These are phyloP conservation scores for Plasmodium malariae DNA, from an alignment of 169 alveolate genomes.

Conservation along the genomic window DNA sequence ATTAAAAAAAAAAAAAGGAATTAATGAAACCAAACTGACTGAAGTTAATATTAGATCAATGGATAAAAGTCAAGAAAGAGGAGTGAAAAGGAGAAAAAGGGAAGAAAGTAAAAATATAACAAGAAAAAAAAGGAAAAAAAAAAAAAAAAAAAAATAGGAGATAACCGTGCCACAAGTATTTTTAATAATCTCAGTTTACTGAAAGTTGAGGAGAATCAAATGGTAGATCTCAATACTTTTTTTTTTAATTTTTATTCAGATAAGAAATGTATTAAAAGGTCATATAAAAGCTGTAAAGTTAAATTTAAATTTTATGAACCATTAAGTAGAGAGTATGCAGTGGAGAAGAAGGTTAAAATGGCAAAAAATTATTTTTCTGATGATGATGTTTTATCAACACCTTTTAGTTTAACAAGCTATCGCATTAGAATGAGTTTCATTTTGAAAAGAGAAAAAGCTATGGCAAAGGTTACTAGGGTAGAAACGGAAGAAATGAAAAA, in stretches of 20 bases:
- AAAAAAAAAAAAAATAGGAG: not conserved
- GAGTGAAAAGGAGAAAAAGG: not conserved
- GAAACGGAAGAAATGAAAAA: not conserved
- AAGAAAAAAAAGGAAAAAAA: not conserved
- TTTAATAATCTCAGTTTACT: not conserved
- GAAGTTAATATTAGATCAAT: too few relatives aligned
- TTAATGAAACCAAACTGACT: not conserved
- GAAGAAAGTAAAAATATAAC: not conserved
- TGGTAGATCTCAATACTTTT: constrained; percentile 14
- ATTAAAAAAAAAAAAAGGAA: not conserved
- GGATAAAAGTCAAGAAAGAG: not conserved
- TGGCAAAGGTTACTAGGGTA: not conserved
- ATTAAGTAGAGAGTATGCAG: not conserved
- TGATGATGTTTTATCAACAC: constrained; percentile 7
- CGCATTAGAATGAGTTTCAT: constrained; percentile 2
- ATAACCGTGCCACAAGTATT: too few relatives aligned
- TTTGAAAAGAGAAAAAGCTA: not conserved
- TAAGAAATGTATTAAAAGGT: not conserved
- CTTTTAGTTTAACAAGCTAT: constrained; percentile 30
- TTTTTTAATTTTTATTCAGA: not conserved
- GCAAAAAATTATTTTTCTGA: constrained; percentile 24
- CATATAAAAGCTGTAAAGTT: not conserved
- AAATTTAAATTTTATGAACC: not conserved
- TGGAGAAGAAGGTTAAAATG: constrained; percentile 14
- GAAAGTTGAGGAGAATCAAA: not conserved